Evolutionary conservation across 148 eudicot genomes (phyloP), one percentile per base, ranked within the genome.

Genomic region (Bassia scoparia): DNA sequence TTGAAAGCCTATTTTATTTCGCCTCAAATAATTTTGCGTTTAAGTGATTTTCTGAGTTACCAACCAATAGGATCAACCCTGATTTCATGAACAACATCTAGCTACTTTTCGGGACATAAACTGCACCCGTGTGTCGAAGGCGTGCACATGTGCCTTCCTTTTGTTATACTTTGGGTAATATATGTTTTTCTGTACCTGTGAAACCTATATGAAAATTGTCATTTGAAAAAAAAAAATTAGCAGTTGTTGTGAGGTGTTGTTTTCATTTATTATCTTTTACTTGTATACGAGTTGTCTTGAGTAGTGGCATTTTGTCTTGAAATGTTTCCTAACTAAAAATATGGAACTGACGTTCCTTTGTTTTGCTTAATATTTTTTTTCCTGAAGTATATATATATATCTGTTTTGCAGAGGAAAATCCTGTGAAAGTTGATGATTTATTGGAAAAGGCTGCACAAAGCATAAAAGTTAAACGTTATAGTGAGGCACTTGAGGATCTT

Each of bases 401-500:
- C 29, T 48, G 53, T 27, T 64, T 69, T 82, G 66, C 83, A 91
- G 97, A 89, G 81, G 90, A 83, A 65, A 89, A 83, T 66, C 77
- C 89, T 58, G 88, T 91, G 68, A 87, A 81, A 83, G 80, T 82
- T 77, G 83, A 92, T 78, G 90, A 90, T 68, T 75, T 90, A 69
- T 82, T 93, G 56, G 90, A 90, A 73, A 87, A 82, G 82, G 90
- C 82, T 81, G 82, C 90, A 79, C 85, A 90, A 77, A 90, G 85
- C 82, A 77, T 93, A 60, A 93, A 89, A 81, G 94, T 89, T 61
- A 93, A 90, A 81, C 92, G 74, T 64, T 93, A 89, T 61, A 93
- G 96, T 84, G 98, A 90, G 77, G 98, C 96, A 49, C 84, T 93
- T 46, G 86, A 86, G 80, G 97, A 93, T 76, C 88, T 93, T 72